These are phyloP conservation scores for Solanum commersonii DNA, from an alignment of 257 asterid species.

Conservation along the genomic window DNA sequence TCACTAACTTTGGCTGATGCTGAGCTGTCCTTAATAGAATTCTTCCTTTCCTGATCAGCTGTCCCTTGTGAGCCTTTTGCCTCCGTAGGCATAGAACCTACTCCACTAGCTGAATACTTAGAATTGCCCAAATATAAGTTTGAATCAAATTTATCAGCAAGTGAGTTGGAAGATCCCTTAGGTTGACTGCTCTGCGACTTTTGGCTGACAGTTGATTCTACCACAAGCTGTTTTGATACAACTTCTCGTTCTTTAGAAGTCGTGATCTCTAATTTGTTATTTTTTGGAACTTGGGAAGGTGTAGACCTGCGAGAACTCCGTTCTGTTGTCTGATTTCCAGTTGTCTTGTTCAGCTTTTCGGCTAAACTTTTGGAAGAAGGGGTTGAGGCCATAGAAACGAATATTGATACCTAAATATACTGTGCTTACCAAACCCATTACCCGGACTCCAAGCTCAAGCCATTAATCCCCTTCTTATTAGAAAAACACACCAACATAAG, in stretches of 20 bases:
- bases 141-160: conserved; percentile 35
- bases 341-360: conserved; percentile 30
- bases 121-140: conserved; percentile 39
- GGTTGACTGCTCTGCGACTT: conserved; percentile 9
- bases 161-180: conserved; percentile 21
- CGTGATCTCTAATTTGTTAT: conserved; percentile 16
- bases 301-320: conserved; percentile 13
- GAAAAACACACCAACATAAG: conserved; percentile 21
- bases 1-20: conserved; percentile 44
- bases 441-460: neutral
- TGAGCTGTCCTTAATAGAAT: conserved; percentile 27
- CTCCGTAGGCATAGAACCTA: neutral
- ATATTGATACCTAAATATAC: conserved; percentile 2
- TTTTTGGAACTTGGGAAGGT: conserved; percentile 8
- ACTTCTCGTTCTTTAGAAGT: conserved; percentile 19
- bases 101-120: conserved; percentile 4
- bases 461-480: conserved; percentile 3
- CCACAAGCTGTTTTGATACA: conserved; percentile 15
- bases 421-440: conserved; percentile 8
- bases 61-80: conserved; percentile 2
- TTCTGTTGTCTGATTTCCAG: conserved; percentile 19
- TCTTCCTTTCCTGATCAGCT: conserved; percentile 24
- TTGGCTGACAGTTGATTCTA: conserved; percentile 12
- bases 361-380: conserved; percentile 21
- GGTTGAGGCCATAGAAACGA: conserved; percentile 41